Evolutionary conservation across 345 rosid genomes (phyloP), one percentile per base, ranked within the genome.

Genomic region (Syzygium aqueum): DNA sequence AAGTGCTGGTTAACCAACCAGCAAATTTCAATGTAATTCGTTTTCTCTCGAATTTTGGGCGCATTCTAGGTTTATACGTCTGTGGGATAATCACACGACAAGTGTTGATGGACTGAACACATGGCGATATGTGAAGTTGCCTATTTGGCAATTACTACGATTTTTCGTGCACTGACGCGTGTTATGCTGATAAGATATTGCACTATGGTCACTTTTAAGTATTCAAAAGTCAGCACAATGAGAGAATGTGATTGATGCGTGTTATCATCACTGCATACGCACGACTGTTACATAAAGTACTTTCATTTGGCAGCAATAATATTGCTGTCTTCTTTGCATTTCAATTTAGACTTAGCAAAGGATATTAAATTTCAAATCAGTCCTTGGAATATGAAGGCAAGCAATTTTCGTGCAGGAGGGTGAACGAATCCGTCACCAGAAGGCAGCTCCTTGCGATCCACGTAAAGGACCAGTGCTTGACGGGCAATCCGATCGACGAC

Each of bases 401-500:
- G 30, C 82, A 43, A 65, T 86, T 67, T 7, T 77, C 59, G 25
- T 67, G 85, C 87, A 88, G 89, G 85, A 88, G 82, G 28, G 89
- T 88, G 85, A 85, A 85, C 17, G 85, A 78, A 77, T 88, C 89
- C 8, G 23, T 88, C 40, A 22, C 73, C 37, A 85, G 87, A 82
- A 80, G 87, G 80, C 65, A 57, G 86, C 87, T 73, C 50, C 85
- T 67, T 25, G 53, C 2, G 16, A 11, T 84, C 56, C 83, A 57
- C 19, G 56, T 8, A n/a, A 57, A 57, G 51, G 85, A 88, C 85
- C 85, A 43, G 33, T 88, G 87, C 73, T n/a, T 50, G 54, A 85
- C 87, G 30, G 89, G 89, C 15, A 88, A 88, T 63, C 90, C 88
- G 1, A 86, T 88, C 0, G 90, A 88, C 16, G 88, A 86, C 57